These are phyloP conservation scores for Cutaneotrichosporon cavernicola DNA, from an alignment of 1,284 basidiomycete genomes.

Conservation along the genomic window DNA sequence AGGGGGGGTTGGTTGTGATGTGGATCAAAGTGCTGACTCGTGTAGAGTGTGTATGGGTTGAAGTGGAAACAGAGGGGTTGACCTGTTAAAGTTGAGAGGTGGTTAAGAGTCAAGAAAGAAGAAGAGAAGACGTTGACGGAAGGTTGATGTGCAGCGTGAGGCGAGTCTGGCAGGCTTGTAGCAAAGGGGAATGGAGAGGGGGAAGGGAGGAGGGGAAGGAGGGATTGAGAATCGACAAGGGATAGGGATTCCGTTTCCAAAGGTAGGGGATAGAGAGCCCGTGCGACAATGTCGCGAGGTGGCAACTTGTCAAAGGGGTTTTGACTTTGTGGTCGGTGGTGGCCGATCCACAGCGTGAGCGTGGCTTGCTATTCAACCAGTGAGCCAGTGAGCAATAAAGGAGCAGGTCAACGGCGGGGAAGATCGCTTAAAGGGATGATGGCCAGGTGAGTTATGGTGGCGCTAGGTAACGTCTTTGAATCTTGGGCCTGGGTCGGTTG, in stretches of 20 bases:
- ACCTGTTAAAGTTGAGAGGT: background rate
- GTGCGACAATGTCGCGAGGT: background rate
- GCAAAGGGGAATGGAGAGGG: background rate
- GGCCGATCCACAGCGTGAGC: too few relatives aligned
- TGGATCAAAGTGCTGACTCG: background rate
- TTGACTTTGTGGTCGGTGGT: background rate
- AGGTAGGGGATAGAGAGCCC: background rate
- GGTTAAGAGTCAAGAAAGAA: conserved; percentile 6
- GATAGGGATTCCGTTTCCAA: background rate
- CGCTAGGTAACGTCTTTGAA: too few relatives aligned
- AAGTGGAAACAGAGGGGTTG: background rate
- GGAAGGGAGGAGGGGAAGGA: background rate
- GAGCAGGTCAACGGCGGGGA: too few relatives aligned
- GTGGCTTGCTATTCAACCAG: too few relatives aligned
- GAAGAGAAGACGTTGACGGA: background rate
- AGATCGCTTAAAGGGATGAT: too few relatives aligned
- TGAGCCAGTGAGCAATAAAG: too few relatives aligned
- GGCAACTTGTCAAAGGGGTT: too few relatives aligned
- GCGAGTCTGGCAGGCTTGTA: too few relatives aligned
- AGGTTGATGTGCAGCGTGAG: background rate
- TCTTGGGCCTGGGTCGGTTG: too few relatives aligned
- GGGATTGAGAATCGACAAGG: background rate
- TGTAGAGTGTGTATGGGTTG: background rate
- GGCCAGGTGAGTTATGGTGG: too few relatives aligned
- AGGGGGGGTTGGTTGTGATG: background rate